Evolutionary conservation across 2,329 filamentous ascomycete genomes (phyloP).

Genomic region (Xylariaceae sp.): DNA sequence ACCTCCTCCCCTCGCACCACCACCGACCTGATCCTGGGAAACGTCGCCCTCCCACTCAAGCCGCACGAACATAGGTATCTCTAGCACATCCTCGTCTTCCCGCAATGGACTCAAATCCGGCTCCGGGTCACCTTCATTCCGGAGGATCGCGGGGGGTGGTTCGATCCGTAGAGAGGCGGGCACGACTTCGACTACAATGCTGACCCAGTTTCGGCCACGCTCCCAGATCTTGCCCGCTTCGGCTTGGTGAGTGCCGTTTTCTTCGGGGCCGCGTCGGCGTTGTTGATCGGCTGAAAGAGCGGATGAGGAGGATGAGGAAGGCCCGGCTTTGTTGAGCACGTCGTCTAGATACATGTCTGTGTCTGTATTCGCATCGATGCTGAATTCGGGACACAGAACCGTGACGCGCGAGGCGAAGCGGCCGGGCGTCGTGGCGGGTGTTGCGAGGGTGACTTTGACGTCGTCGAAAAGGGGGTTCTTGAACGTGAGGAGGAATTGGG

Average conservation of each 20-base stretch:
- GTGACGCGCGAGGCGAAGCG: conserved; percentile 77
- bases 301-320: no score
- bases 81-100: conserved; percentile 64
- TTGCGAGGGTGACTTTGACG: conserved; percentile 82
- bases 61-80: conserved; percentile 91
- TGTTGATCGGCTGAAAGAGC: no score
- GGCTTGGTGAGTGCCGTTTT: conserved; percentile 51
- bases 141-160: conserved; percentile 25
- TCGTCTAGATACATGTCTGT: conserved; percentile 77
- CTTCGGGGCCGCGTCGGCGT: conserved; percentile 36
- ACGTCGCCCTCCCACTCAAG: conserved; percentile 81
- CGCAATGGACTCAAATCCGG: conserved; percentile 45
- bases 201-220: conserved; percentile 88
- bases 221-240: conserved; percentile 98
- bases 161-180: conserved; percentile 52
- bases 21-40: conserved; percentile 59
- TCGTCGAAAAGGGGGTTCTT: conserved; percentile 92
- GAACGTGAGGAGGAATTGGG: conserved; percentile 84
- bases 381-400: conserved; percentile 89
- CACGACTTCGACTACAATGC: conserved; percentile 86
- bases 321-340: conserved; percentile 72
- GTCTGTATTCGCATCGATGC: conserved; percentile 90
- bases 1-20: no score
- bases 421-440: conserved; percentile 74
- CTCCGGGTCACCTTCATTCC: conserved; percentile 32